Conservation (phyloP, 2,329 filamentous ascomycete genomes). For the Scytalidium lignicola region DNA sequence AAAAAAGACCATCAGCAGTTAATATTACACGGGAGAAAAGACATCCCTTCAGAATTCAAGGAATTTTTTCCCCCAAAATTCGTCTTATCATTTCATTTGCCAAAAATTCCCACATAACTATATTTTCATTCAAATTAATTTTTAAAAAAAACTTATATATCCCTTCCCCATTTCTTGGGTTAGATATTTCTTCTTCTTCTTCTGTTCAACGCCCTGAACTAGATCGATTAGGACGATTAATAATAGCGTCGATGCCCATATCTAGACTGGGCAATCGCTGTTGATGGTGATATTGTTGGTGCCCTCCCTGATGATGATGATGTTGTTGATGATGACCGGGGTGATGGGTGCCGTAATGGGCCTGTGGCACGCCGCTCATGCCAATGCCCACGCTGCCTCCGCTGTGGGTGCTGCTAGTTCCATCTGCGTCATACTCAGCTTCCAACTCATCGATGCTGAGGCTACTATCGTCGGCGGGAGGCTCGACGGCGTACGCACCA, state of each 20-base stretch:
- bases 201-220: not conserved
- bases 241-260: constrained; percentile 57
- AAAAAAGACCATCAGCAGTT: too few species aligned
- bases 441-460: constrained; percentile 56
- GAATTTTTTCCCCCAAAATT: too few species aligned
- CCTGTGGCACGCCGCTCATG: constrained; percentile 1
- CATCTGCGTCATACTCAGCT: constrained; percentile 19
- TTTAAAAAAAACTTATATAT: not conserved
- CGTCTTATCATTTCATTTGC: too few species aligned
- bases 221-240: constrained; percentile 39
- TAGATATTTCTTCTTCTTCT: not conserved
- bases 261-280: constrained; percentile 47
- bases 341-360: not conserved
- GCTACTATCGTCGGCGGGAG: constrained; percentile 59
- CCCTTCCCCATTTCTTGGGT: not conserved
- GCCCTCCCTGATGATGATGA: constrained; percentile 1
- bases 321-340: not conserved
- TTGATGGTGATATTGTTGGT: not conserved
- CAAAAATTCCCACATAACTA: too few species aligned
- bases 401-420: constrained; percentile 6
- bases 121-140: too few species aligned
- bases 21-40: too few species aligned
- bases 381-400: constrained; percentile 8
- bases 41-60: too few species aligned
- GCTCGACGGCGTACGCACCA: constrained; percentile 8